Conservation (phyloP, 768 basidiomycete genomes). For the Phaeotremella skinneri region DNA sequence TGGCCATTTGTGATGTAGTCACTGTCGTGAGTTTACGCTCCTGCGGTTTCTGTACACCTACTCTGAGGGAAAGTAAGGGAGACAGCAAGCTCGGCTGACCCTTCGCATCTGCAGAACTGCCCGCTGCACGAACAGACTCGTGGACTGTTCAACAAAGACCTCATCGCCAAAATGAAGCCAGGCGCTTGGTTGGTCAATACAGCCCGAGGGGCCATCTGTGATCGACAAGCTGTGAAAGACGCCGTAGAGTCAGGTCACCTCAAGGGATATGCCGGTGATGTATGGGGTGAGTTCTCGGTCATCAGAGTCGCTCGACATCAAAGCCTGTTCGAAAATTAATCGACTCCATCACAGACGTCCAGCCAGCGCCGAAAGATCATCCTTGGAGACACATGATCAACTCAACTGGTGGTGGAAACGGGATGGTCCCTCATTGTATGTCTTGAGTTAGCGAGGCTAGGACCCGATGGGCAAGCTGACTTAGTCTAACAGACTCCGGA, state of each 20-base stretch:
- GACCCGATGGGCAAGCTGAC: too few species aligned
- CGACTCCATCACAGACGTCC: slow-evolving; percentile 78
- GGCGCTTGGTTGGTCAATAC: slow-evolving; percentile 92
- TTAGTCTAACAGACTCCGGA: slow-evolving; percentile 76
- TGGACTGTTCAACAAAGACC: slow-evolving; percentile 75
- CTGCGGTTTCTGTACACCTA: slow-evolving; percentile 1
- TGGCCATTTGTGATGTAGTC: slow-evolving; percentile 48
- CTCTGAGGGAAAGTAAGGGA: slow-evolving; percentile 16
- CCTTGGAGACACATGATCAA: slow-evolving; percentile 81
- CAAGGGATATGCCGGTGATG: slow-evolving; percentile 55
- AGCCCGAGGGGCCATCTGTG: slow-evolving; percentile 86
- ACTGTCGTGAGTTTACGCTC: slow-evolving; percentile 40
- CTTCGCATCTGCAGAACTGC: slow-evolving; percentile 25
- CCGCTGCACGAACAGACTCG: slow-evolving; percentile 75
- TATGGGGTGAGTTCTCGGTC: slow-evolving; percentile 17
- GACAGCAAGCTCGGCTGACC: background rate
- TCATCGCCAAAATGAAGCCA: slow-evolving; percentile 84
- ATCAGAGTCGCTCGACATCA: background rate
- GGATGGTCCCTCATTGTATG: slow-evolving; percentile 62
- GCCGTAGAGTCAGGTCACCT: slow-evolving; percentile 76
- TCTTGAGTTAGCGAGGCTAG: too few species aligned
- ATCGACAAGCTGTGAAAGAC: slow-evolving; percentile 72
- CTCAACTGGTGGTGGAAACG: slow-evolving; percentile 78
- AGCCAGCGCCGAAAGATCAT: slow-evolving; percentile 83
- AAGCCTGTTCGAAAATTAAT: slow-evolving; percentile 20